Evolutionary conservation across 1,139 yeast species (phyloP), one percentile per base, ranked within the genome.

Genomic region (Sugiyamaella pinicola): DNA sequence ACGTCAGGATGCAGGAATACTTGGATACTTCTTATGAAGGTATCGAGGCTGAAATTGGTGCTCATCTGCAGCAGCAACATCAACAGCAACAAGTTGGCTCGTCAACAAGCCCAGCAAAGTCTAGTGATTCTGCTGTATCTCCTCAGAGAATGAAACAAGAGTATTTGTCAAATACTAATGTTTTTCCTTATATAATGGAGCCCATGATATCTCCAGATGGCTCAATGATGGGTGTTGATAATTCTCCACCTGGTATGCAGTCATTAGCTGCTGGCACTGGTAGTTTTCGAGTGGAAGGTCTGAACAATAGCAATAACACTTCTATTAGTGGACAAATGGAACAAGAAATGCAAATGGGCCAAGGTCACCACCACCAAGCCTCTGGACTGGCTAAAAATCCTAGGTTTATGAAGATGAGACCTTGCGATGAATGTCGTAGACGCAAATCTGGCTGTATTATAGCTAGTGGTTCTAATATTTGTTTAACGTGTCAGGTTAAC

Each of bases 401-500:
- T 17, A 44, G 40, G 17, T 37, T 49, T 13, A 51, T 43, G 33
- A 61, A 60, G 50, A 46, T 59, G 26, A 52, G 67, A 28, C 66
- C 69, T 13, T 65, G 69, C 38, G 67, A 64, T 49, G 64, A 61
- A 52, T 65, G 69, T 50, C 46, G 56, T 4, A 31, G 59, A 15
- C 47, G 55, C 12, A 56, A 56, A 35, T 47, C 54, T 12, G 52
- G 55, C 17, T 54, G 59, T 45, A 69, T 69, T 39, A 65, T 70
- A 48, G 60, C 69, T 21, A 68, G 68, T 38, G 68, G 65, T 40
- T 64, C 66, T 12, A 61, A 65, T 2, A 61, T 64, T 21, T 72
- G 75, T 53, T 64, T 69, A 43, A 62, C 70, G 18, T 72, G 75
- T 55, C 68, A 68, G 34, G 63, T 65, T 48, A 64, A 67, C 29